Base-by-base conservation (phyloP, 306 rosid genomes). In the Cicer arietinum region DNA sequence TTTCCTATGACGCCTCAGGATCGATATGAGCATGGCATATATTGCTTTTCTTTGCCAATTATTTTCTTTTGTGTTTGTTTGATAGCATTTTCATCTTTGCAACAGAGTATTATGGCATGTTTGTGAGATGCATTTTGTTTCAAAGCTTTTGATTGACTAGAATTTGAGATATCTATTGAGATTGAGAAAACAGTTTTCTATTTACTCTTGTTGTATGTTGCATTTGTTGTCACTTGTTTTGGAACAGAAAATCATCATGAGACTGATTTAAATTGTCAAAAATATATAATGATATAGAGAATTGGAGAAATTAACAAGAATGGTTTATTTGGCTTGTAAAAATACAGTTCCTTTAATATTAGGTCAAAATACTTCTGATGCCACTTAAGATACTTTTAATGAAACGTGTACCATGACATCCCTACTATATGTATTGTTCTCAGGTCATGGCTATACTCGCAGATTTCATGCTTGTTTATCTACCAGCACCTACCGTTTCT, bases 391-490 rank as follows among this genome's bases (percentile, higher is more conserved):
- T 63, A 7, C 25, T 52, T 50, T 6, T 8, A 12, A 7, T 50
- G 51, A 75, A 22, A 69, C 44, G 35, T 25, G 35, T 71, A 41
- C 46, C 53, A n/a, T 63, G 50, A 65, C 73, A 52, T 17, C 44
- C 20, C 58, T 7, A 17, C 52, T 75, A 14, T 68, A 25, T 75
- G 22, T 79, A 10, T 41, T 69, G 66, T 69, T 60, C 71, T 66
- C 65, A 94, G 98, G 92, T 85, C 78, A 94, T 94, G 98, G 98
- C 98, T 79, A 78, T 94, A 73, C 62, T 88, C 73, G 98, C 97
- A 73, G 98, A 94, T 88, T 94, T 94, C 88, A 94, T 91, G 98
- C 86, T 94, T 79, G 97, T 91, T 74, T 94, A 86, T 86, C 92
- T 91, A 63, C 92, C 86, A 64, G 98, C 98, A 11, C 97, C 98